A percentile compares a stretch with the other conserved stretches of the same genome.
Conservation (phyloP, 805 yeast genomes). For the Metschnikowia borealis region DNA sequence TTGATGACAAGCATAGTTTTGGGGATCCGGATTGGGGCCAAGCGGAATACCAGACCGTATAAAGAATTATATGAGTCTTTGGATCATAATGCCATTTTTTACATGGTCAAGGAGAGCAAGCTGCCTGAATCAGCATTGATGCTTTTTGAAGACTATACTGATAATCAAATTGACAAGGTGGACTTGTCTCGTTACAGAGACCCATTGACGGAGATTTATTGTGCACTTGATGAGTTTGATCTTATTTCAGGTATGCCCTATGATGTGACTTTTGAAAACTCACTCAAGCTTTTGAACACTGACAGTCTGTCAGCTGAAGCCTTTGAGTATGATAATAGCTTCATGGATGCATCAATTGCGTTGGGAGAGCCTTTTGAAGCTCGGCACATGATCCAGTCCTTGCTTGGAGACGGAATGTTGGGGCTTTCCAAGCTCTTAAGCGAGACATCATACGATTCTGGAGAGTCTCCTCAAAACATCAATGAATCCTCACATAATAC, state of each 20-base stretch:
- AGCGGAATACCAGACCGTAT: constrained; percentile 24
- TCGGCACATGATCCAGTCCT: constrained; percentile 30
- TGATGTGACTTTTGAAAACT: constrained; percentile 49
- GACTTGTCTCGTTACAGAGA: constrained; percentile 2
- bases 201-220: constrained; percentile 37
- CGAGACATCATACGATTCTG: constrained; percentile 17
- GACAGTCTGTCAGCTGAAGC: constrained; percentile 29
- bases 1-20: constrained; percentile 24
- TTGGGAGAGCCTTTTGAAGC: constrained; percentile 10
- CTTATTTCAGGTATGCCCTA: constrained; percentile 62
- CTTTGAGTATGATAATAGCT: constrained; percentile 54
- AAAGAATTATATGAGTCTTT: constrained; percentile 24
- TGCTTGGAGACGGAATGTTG: constrained; percentile 49
- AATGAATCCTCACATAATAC: constrained; percentile 22
- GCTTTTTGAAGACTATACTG: constrained; percentile 43
- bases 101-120: constrained; percentile 29
- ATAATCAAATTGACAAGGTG: neutral
- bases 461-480: constrained; percentile 22
- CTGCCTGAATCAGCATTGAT: constrained; percentile 43
- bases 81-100: constrained; percentile 25
- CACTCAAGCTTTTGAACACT: constrained; percentile 39
- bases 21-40: constrained; percentile 39
- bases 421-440: constrained; percentile 53
- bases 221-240: constrained; percentile 58
- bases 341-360: constrained; percentile 42